Base-by-base conservation (phyloP, 768 basidiomycete genomes). In the Gautieria morchelliformis region DNA sequence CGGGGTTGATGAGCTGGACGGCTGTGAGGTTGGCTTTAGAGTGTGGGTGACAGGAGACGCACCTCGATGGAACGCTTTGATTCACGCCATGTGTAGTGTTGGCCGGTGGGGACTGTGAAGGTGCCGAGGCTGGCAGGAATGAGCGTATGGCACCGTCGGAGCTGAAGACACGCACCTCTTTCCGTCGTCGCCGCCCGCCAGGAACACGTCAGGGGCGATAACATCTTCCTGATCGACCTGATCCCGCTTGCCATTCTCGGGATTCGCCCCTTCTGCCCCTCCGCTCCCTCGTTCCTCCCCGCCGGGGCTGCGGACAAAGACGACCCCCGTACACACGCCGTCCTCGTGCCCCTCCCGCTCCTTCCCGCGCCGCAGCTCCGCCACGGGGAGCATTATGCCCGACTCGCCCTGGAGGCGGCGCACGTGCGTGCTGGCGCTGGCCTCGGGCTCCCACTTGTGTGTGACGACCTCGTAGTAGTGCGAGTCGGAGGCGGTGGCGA, bases 391-490 rank as follows among this genome's bases (percentile, higher is more conserved):
- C 57, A 70, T 73, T 60, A 54, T 60, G 32, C 63, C 60, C 24
- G 64, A 68, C 42, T 64, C 65, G 5, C 63, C 49, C 61, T 74
- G 67, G 22, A 72, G 65, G 50, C 69, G 64, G 42, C 63, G 62
- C 42, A 75, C 61, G 52, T 64, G 70, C 60, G 75, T 76, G 61
- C 62, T 40, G 45, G 66, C 59, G 7, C 66, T 62, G n/a, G n/a
- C n/a, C n/a, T n/a, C n/a, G n/a, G n/a, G n/a, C 51, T 70, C 70
- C 73, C 72, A 72, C 42, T 67, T 64, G 17, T 70, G 72, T 33
- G 73, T 75, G 39, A 68, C 65, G 55, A 75, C 62, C 56, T 75
- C 75, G 58, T 71, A 76, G 67, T 71, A 73, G 54, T 72, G 64
- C 59, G 63, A 63, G 60, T 75, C 74, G 56, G 63, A 67, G 35